Evolutionary conservation across 2,329 filamentous ascomycete genomes (phyloP).

Genomic region (Alternaria atra): DNA sequence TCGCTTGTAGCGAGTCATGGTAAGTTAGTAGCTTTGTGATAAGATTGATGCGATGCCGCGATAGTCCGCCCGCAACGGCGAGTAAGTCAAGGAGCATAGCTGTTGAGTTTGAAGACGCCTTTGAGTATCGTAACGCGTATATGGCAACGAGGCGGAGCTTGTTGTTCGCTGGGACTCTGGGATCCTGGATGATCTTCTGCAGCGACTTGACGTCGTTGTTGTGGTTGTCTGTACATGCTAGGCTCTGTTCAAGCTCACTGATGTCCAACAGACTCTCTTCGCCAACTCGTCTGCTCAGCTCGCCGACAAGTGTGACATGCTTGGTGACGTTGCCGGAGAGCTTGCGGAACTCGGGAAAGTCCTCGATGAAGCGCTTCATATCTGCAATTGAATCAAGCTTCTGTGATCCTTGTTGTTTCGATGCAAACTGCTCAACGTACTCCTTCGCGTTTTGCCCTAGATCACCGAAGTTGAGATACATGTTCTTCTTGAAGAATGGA

Average conservation of each 20-base stretch:
- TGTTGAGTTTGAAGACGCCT: constrained; percentile 82
- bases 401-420: constrained; percentile 94
- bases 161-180: constrained; percentile 77
- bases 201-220: constrained; percentile 89
- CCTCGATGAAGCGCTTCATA: constrained; percentile 99
- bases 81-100: constrained; percentile 88
- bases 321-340: constrained; percentile 98
- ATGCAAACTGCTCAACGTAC: constrained; percentile 98
- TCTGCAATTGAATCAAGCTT: constrained; percentile 97
- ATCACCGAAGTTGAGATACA: constrained; percentile 98
- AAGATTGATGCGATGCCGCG: constrained; percentile 77
- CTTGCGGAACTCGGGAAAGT: constrained; percentile 97
- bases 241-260: constrained; percentile 93
- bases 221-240: constrained; percentile 97
- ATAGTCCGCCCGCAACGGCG: constrained; percentile 81
- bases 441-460: constrained; percentile 96
- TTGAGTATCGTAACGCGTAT: constrained; percentile 93
- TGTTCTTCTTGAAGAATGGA: constrained; percentile 98
- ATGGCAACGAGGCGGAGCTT: constrained; percentile 91
- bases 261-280: constrained; percentile 91
- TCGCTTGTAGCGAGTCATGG: constrained; percentile 82
- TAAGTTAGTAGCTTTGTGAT: constrained; percentile 86
- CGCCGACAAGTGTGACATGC: constrained; percentile 93
- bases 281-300: constrained; percentile 87
- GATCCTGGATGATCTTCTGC: constrained; percentile 84